These are phyloP conservation scores for Pestalotiopsis sp. DNA, from an alignment of 2,329 filamentous ascomycete genomes.

Conservation along the genomic window DNA sequence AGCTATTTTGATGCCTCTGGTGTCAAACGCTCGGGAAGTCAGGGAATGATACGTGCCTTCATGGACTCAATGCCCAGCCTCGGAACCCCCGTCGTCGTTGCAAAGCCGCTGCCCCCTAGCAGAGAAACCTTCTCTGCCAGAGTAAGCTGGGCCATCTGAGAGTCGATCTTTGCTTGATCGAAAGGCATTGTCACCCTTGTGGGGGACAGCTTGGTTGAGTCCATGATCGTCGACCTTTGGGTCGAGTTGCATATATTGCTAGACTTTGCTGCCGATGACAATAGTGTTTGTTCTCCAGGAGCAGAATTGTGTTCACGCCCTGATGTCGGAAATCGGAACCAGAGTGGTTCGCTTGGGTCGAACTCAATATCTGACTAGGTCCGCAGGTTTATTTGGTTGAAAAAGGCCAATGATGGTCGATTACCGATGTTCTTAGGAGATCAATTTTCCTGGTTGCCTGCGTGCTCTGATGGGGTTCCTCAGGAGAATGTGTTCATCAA, in stretches of 20 bases:
- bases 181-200: background rate
- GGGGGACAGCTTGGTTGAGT: background rate
- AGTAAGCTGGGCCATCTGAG: conserved; percentile 61
- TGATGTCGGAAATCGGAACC: too few relatives aligned
- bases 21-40: background rate
- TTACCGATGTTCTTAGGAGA: too few relatives aligned
- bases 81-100: conserved; percentile 16
- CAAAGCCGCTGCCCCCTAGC: conserved; percentile 18
- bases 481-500: too few relatives aligned
- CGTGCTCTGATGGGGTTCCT: too few relatives aligned
- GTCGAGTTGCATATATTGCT: background rate
- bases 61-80: conserved; percentile 16
- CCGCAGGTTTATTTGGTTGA: too few relatives aligned
- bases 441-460: too few relatives aligned
- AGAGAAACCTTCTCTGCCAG: conserved; percentile 58
- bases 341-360: too few relatives aligned
- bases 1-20: background rate
- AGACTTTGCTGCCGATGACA: too few relatives aligned
- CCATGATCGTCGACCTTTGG: background rate
- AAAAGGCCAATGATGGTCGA: too few relatives aligned
- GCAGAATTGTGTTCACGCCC: too few relatives aligned
- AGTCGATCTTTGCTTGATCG: background rate
- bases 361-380: too few relatives aligned
- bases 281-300: too few relatives aligned
- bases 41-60: background rate